Evolutionary conservation across 371 early-diverging fungal species (phyloP), one percentile per base, ranked within the genome.

Genomic region (Syncephalastrum racemosum): DNA sequence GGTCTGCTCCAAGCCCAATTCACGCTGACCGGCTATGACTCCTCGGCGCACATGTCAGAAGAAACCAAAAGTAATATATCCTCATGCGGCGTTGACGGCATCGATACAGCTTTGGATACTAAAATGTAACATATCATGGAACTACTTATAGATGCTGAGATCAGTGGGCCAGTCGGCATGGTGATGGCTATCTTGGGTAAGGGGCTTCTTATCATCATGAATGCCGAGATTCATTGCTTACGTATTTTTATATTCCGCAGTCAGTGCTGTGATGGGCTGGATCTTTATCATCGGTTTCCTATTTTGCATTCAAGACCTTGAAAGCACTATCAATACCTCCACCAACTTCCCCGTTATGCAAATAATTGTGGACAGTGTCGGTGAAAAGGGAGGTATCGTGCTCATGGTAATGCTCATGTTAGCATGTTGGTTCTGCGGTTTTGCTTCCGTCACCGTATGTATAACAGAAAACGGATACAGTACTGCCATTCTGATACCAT

Each of bases 11-110:
- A 70, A 43, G 68, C 75, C 23, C 75, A 75, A 36, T 75, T 70
- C 44, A 75, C 75, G 2, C 43, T 75, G 25, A 75, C 75, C 2
- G 71, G 88, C 16, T 89, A 84, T 67, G 89, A 89, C 60, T 76
- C 85, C 1, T 77, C 81, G 19, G 87, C 86, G 31, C 87, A 89
- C 61, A 80, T 89, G 76, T 75, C 85, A 8, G 89, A 89, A 62
- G 89, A 87, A 66, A 87, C 87, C 13, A 68, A 76, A 58, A 76
- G 80, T 47, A 6, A 41, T 10, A 46, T 19, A 7, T 19, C 46
- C 15, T 19, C 16, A 13, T 46, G 13, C 42, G 78, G 79, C 56
- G 70, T 86, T 53, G 70, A 77, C 43, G 84, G 82, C 0, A 84
- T 84, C 6, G 65, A 76, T 50, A 56, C 46, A 41, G 68, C 68